Conservation (phyloP, 352 stramenopile genomes). For the Thalassiosira allenii region DNA sequence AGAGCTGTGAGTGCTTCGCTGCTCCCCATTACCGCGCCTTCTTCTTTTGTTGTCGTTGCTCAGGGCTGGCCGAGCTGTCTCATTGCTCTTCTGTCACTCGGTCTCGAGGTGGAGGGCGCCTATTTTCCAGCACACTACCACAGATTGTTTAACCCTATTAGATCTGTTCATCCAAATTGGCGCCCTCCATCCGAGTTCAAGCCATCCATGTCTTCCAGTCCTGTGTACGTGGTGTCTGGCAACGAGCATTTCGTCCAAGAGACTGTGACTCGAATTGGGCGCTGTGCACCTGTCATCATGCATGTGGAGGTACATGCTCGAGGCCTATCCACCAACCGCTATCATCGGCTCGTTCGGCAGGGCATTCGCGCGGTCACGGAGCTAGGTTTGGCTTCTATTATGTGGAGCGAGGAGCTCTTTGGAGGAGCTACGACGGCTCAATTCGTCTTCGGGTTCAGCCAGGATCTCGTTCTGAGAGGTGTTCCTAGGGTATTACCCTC, state of each 20-base stretch:
- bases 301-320: neutral
- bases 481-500: no score
- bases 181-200: neutral
- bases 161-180: neutral
- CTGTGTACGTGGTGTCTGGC: neutral
- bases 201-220: neutral
- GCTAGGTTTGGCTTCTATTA: no score
- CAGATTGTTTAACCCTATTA: neutral
- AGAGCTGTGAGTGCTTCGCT: neutral
- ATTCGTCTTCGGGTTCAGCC: neutral
- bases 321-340: no score
- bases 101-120: slow-evolving; percentile 10
- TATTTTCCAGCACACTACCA: slow-evolving; percentile 15
- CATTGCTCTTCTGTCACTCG: slow-evolving; percentile 10
- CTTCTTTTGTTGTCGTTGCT: slow-evolving; percentile 19
- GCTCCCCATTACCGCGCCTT: neutral
- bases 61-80: slow-evolving; percentile 36
- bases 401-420: no score
- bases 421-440: neutral
- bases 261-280: neutral
- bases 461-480: neutral
- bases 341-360: no score
- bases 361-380: no score
- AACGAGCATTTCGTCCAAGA: neutral
- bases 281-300: neutral